Percentiles rank a stretch among this genome's conserved stretches.
phyloP scores from a whole-genome alignment of 148 eudicot species.

The Rhododendron williamsianum region DNA sequence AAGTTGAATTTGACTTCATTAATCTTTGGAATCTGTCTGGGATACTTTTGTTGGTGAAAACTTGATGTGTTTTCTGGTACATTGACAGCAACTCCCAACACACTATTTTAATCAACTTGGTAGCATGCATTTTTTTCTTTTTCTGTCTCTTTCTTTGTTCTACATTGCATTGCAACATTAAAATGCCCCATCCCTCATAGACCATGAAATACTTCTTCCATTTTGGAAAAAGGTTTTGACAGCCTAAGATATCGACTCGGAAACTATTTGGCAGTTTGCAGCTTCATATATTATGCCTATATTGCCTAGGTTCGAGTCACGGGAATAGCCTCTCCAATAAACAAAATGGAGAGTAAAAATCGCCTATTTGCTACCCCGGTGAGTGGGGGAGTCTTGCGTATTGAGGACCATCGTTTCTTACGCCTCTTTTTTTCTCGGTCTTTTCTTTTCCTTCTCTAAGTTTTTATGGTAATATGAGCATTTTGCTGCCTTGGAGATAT shows the following conservation, averaged over 20 bases:
- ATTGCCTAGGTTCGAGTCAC: not conserved
- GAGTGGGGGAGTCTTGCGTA: not conserved
- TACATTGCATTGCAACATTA: not conserved
- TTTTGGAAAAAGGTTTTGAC: not conserved
- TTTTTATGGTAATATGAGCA: not conserved
- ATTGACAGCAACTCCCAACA: not conserved
- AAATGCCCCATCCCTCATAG: not conserved
- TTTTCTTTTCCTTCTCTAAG: not conserved
- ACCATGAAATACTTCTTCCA: not conserved
- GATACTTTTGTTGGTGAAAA: not conserved
- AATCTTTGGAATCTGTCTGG: not conserved
- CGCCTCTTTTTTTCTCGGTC: not conserved
- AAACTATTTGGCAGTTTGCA: not conserved
- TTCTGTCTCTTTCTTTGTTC: not conserved
- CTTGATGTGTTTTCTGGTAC: not conserved
- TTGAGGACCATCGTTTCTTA: not conserved
- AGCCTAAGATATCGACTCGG: not conserved
- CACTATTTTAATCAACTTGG: not conserved
- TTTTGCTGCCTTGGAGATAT: not conserved
- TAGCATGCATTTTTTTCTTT: not conserved
- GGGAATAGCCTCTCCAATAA: not conserved
- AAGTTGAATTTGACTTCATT: constrained; percentile 1
- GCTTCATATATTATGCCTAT: not conserved
- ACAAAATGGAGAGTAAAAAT: not conserved
- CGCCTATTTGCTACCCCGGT: not conserved